Percentiles rank a stretch among this genome's conserved stretches.
Conservation (phyloP, 495 filamentous ascomycete species). For the Neurospora sp. region DNA sequence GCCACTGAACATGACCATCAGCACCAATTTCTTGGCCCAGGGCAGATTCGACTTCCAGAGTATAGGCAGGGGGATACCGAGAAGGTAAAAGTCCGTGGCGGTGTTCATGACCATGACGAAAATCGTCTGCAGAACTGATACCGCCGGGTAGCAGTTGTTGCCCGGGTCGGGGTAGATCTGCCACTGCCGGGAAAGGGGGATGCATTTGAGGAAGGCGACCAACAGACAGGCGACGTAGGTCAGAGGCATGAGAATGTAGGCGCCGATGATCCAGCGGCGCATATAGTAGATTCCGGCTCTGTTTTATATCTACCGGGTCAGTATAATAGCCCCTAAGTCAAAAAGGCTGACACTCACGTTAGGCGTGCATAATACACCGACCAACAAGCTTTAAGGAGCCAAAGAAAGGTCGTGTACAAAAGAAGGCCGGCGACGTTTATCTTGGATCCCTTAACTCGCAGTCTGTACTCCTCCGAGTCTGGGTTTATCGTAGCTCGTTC, state of each 20-base stretch:
- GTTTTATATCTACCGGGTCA: background rate
- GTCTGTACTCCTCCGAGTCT: conserved; percentile 30
- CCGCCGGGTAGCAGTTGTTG: conserved; percentile 20
- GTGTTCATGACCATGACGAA: conserved; percentile 41
- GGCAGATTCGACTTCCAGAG: conserved; percentile 44
- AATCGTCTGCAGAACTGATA: conserved; percentile 26
- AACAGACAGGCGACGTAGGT: conserved; percentile 43
- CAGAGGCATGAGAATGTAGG: conserved; percentile 32
- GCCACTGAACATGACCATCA: conserved; percentile 49
- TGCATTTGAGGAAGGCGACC: conserved; percentile 27
- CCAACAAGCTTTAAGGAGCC: conserved; percentile 50
- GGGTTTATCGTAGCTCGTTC: conserved; percentile 32
- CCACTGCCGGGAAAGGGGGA: conserved; percentile 45
- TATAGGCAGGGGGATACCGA: conserved; percentile 47
- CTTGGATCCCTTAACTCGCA: conserved; percentile 47
- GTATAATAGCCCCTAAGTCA: background rate
- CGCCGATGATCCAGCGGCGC: conserved; percentile 35
- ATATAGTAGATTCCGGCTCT: conserved; percentile 35
- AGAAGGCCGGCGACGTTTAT: conserved; percentile 46
- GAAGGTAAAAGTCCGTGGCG: conserved; percentile 43
- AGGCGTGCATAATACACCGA: conserved; percentile 46
- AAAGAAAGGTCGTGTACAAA: conserved; percentile 45
- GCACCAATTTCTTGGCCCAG: conserved; percentile 40
- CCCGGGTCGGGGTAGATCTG: conserved; percentile 50
- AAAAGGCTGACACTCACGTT: conserved; percentile 28